A percentile compares a stretch with the other conserved stretches of the same genome.
Conservation (phyloP, 768 basidiomycete species). For the Serendipita sp. region DNA sequence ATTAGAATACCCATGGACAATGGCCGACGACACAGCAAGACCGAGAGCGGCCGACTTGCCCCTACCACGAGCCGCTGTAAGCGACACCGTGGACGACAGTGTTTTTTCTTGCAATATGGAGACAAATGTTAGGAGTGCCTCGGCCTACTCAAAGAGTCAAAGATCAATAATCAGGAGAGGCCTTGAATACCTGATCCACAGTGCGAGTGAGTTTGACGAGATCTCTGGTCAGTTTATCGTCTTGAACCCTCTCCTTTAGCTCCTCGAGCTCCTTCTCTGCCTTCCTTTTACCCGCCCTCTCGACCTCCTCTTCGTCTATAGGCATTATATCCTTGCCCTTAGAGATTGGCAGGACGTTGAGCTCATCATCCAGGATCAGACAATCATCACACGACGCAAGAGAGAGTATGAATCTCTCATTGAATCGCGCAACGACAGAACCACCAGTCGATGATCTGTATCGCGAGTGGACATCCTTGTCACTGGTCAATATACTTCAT, state of each 20-base stretch:
- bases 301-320: slow-evolving; percentile 31
- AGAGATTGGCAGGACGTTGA: slow-evolving; percentile 93
- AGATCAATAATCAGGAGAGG: background rate
- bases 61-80: slow-evolving; percentile 88
- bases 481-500: background rate
- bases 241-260: slow-evolving; percentile 60
- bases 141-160: slow-evolving; percentile 28
- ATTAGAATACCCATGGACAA: slow-evolving; percentile 90
- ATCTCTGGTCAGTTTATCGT: slow-evolving; percentile 76
- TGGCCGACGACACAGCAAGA: slow-evolving; percentile 79
- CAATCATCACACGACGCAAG: slow-evolving; percentile 87
- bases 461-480: slow-evolving; percentile 84
- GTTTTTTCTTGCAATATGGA: slow-evolving; percentile 90
- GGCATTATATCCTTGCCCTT: slow-evolving; percentile 83
- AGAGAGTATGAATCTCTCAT: slow-evolving; percentile 96
- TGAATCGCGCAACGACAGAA: slow-evolving; percentile 84
- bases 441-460: slow-evolving; percentile 88
- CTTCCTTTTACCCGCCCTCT: slow-evolving; percentile 30
- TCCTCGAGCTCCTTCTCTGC: slow-evolving; percentile 54
- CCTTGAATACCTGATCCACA: slow-evolving; percentile 54
- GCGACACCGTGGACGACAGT: slow-evolving; percentile 81
- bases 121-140: slow-evolving; percentile 85
- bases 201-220: slow-evolving; percentile 85
- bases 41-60: slow-evolving; percentile 97
- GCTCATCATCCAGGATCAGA: slow-evolving; percentile 89